phyloP scores from a whole-genome alignment of 2,329 filamentous ascomycete species.

The Dryadomyces sulphureus region DNA sequence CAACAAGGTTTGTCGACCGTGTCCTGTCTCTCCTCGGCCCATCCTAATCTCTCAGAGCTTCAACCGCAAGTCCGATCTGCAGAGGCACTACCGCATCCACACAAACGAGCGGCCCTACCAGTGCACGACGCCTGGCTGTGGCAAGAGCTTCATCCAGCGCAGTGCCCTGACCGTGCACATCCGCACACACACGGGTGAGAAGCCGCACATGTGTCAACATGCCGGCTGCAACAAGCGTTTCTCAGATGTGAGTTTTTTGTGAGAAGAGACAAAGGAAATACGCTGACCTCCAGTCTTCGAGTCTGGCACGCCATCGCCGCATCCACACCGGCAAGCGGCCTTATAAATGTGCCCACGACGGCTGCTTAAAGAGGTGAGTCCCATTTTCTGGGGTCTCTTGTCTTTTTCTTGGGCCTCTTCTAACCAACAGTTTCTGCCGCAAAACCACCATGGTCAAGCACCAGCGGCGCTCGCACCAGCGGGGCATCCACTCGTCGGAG shows the following conservation, averaged over 20 bases:
- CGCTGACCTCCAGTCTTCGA: slow-evolving; percentile 36
- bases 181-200: slow-evolving; percentile 71
- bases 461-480: slow-evolving; percentile 45
- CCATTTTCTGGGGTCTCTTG: not conserved
- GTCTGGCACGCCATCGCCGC: slow-evolving; percentile 47
- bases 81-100: slow-evolving; percentile 57
- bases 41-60: slow-evolving; percentile 39
- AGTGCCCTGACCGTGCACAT: slow-evolving; percentile 58
- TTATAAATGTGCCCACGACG: slow-evolving; percentile 46
- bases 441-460: slow-evolving; percentile 61
- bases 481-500: slow-evolving; percentile 40
- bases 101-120: slow-evolving; percentile 56
- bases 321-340: slow-evolving; percentile 55
- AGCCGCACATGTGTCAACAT: slow-evolving; percentile 54
- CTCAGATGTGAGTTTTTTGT: slow-evolving; percentile 41
- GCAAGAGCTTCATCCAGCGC: slow-evolving; percentile 57
- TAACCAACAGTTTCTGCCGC: slow-evolving; percentile 42
- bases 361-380: slow-evolving; percentile 46
- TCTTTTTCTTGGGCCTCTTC: not conserved
- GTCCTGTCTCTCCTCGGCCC: not conserved
- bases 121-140: slow-evolving; percentile 44
- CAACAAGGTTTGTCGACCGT: slow-evolving; percentile 34
- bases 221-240: slow-evolving; percentile 53
- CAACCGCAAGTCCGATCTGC: slow-evolving; percentile 57
- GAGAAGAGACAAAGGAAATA: too few relatives aligned